Percentiles rank a stretch among this genome's conserved stretches.
Evolutionary conservation across 345 rosid genomes (phyloP).

Genomic region (Pistacia vera): DNA sequence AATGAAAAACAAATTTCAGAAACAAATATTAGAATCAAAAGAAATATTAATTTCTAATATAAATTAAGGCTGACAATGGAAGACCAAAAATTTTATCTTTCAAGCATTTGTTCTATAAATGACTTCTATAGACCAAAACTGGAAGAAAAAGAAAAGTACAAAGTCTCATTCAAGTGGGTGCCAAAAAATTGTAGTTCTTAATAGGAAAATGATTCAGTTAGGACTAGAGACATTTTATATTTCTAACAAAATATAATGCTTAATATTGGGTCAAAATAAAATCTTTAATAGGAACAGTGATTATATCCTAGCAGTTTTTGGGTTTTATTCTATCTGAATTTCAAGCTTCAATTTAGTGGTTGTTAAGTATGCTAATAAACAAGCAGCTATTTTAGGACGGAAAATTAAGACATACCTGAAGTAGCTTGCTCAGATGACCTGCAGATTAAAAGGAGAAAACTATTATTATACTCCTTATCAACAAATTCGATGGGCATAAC

Average conservation of each 20-base stretch:
- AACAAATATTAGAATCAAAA: neutral
- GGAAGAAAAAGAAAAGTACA: neutral
- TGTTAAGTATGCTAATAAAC: neutral
- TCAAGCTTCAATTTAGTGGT: neutral
- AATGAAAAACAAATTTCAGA: slow-evolving; percentile 18
- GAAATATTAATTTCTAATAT: neutral
- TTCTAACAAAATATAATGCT: neutral
- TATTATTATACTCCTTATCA: slow-evolving; percentile 23
- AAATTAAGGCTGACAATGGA: neutral
- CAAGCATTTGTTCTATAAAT: slow-evolving; percentile 2
- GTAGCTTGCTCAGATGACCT: slow-evolving; percentile 79
- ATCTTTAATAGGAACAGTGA: neutral
- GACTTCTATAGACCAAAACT: neutral
- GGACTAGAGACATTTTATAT: neutral
- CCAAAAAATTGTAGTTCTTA: neutral
- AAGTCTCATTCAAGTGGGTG: neutral
- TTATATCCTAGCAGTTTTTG: slow-evolving; percentile 2
- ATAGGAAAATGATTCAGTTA: neutral
- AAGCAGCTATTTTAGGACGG: slow-evolving; percentile 1
- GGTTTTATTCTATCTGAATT: neutral
- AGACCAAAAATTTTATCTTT: neutral
- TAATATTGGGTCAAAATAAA: neutral
- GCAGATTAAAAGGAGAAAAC: slow-evolving; percentile 41
- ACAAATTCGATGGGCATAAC: slow-evolving; percentile 9
- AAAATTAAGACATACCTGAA: slow-evolving; percentile 55